These are phyloP conservation scores for Chlorella sp. DNA, from an alignment of 139 green algal genomes.

Conservation along the genomic window DNA sequence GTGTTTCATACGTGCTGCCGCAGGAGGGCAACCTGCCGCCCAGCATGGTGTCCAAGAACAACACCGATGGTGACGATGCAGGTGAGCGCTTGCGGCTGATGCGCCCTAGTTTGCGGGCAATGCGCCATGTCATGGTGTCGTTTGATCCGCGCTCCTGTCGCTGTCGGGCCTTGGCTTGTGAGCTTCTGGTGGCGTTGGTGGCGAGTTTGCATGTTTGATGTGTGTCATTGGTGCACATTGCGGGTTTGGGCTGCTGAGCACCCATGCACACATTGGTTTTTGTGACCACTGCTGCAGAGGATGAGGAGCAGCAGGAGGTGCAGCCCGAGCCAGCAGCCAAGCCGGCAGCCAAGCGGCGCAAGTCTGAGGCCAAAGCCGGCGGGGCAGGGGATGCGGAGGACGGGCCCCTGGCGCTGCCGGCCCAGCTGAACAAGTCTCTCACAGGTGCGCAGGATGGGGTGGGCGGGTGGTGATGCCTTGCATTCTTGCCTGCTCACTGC, in stretches of 20 bases:
- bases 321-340: background rate
- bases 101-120: too few relatives aligned
- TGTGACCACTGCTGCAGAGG: background rate
- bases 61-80: conserved; percentile 42
- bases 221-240: too few relatives aligned
- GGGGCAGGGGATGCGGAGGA: background rate
- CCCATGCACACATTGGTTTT: background rate
- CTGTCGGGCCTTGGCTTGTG: too few relatives aligned
- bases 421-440: background rate
- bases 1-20: background rate
- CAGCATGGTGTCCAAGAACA: conserved; percentile 65
- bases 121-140: too few relatives aligned
- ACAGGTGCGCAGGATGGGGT: background rate
- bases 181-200: too few relatives aligned
- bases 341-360: conserved; percentile 3
- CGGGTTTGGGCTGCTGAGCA: too few relatives aligned
- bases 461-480: background rate
- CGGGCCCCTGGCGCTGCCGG: background rate
- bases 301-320: conserved; percentile 22
- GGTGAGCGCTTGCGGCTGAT: background rate
- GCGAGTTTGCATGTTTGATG: background rate
- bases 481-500: background rate
- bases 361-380: background rate
- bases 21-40: conserved; percentile 60
- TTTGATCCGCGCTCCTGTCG: too few relatives aligned